These are phyloP conservation scores for Fusarium napiforme DNA, from an alignment of 2,329 filamentous ascomycete genomes.

Conservation along the genomic window DNA sequence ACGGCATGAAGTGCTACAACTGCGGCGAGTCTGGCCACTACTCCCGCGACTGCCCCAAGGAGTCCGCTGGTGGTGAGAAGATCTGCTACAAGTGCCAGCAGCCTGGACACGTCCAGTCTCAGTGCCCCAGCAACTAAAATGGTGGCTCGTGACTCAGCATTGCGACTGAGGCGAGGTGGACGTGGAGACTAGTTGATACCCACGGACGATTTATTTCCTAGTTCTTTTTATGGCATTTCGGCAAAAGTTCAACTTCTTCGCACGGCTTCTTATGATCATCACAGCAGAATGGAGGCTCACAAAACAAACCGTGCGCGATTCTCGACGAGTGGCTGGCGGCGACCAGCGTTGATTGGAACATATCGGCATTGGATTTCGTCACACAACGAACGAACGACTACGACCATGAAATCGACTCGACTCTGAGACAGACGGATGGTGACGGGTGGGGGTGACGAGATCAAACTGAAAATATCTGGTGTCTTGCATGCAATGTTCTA, in stretches of 20 bases:
- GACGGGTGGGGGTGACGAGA: constrained; percentile 45
- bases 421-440: constrained; percentile 44
- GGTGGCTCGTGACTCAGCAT: constrained; percentile 41
- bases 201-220: constrained; percentile 50
- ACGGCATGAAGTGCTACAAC: constrained; percentile 99
- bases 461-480: constrained; percentile 38
- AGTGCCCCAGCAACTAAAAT: constrained; percentile 83
- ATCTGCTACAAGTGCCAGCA: constrained; percentile 97
- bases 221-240: constrained; percentile 44
- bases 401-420: constrained; percentile 41
- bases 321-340: constrained; percentile 37
- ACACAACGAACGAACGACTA: constrained; percentile 39
- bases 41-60: constrained; percentile 94
- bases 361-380: constrained; percentile 48
- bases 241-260: constrained; percentile 46
- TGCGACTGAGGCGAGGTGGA: constrained; percentile 47
- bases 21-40: constrained; percentile 94
- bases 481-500: constrained; percentile 38
- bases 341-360: constrained; percentile 46
- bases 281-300: constrained; percentile 44
- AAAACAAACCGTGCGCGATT: constrained; percentile 45
- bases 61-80: constrained; percentile 86
- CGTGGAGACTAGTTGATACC: constrained; percentile 58
- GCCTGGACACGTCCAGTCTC: constrained; percentile 88
- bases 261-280: constrained; percentile 48